Evolutionary conservation across 495 filamentous ascomycete genomes (phyloP), one percentile per base, ranked within the genome.

Genomic region (Penicillium flavigenum): DNA sequence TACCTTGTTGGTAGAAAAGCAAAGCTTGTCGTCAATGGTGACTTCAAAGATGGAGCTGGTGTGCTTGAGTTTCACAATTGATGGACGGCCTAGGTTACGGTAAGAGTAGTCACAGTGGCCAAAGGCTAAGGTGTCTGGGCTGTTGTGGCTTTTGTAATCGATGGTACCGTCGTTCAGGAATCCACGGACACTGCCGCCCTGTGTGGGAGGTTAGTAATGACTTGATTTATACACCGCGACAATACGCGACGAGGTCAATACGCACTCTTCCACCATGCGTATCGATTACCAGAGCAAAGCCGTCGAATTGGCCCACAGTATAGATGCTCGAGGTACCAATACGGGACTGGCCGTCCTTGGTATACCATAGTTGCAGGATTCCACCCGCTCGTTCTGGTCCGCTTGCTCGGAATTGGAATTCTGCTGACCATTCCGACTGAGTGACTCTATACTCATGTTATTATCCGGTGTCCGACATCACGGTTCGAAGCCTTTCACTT

Each of bases 331-430:
- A 79, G 5, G 86, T 79, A 48, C 86, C 86, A 52, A 95, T 74
- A 19, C 75, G 76, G 60, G 76, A 69, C 60, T 81, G 75, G 45
- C 89, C 90, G 51, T 89, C 83, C 59, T 88, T 86, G 17, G 84
- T 85, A 69, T 93, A 91, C 95, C 95, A 98, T 61, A 98, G 76
- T 67, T 96, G 90, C 57, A 98, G 79, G 73, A 95, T 97, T 44
- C 94, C 94, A 29, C 88, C 84, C 32, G 85, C 90, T 63, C 90
- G 79, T 71, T 98, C 94, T 14, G 86, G 88, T 4, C 94, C 94
- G 48, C 82, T 90, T 8, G 86, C 90, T 58, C 94, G 85, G 76
- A 98, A 98, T 63, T 92, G 84, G 60, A 96, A 77, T 61, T 95
- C 90, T 34, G 85, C 84, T 11, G 81, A 81, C 91, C 91, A 98